These are phyloP conservation scores for Chrysopogon serrulatus DNA, from an alignment of 176 grass and related monocot genomes.

Conservation along the genomic window DNA sequence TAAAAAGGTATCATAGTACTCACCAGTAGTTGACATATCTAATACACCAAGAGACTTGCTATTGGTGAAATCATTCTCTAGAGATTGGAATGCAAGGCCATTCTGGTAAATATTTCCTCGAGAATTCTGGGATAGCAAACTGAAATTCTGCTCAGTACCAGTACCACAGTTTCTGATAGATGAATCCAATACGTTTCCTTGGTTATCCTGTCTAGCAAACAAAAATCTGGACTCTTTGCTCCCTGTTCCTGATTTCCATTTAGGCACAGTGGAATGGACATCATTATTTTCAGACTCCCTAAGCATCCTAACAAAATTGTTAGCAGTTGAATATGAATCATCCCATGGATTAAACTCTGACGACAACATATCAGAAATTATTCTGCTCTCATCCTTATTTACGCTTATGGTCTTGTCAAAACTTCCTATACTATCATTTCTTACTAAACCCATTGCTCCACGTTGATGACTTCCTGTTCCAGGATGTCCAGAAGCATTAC, in stretches of 20 bases:
- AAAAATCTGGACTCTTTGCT: neutral
- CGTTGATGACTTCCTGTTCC: constrained; percentile 26
- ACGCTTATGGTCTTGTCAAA: constrained; percentile 52
- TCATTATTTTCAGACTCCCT: constrained; percentile 52
- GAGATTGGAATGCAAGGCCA: constrained; percentile 8
- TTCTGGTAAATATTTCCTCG: neutral
- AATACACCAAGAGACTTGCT: constrained; percentile 20
- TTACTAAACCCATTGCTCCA: constrained; percentile 26
- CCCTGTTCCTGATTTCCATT: constrained; percentile 19
- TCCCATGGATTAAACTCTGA: constrained; percentile 95
- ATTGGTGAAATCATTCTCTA: constrained; percentile 36
- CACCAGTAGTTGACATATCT: constrained; percentile 45
- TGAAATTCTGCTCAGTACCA: too few relatives aligned
- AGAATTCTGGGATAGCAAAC: constrained; percentile 14
- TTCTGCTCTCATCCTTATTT: constrained; percentile 79
- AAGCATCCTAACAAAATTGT: constrained; percentile 67
- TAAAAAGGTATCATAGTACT: constrained; percentile 12
- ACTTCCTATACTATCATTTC: constrained; percentile 37
- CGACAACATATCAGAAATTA: constrained; percentile 84
- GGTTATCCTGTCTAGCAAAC: constrained; percentile 52
- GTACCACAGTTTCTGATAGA: too few relatives aligned
- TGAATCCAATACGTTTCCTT: too few relatives aligned
- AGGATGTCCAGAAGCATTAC: constrained; percentile 36
- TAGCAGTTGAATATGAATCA: constrained; percentile 52
- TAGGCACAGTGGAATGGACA: constrained; percentile 20